Evolutionary conservation across 2,329 filamentous ascomycete species (phyloP).

Genomic region (Epichloe coenophiala): DNA sequence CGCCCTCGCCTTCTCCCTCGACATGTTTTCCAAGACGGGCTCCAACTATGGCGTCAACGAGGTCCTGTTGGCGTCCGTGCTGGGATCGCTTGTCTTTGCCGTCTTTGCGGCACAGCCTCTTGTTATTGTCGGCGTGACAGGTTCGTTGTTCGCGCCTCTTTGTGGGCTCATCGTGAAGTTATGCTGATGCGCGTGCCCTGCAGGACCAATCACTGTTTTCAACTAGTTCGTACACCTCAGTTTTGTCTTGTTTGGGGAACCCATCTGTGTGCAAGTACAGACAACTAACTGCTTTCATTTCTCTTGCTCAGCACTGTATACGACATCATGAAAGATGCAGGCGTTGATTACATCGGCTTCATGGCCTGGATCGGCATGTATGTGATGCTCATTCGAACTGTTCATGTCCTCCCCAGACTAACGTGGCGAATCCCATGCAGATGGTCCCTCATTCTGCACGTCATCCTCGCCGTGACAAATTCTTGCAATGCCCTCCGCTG

Average conservation of each 20-base stretch:
- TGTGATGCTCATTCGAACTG: slow-evolving; percentile 12
- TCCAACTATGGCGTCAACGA: slow-evolving; percentile 85
- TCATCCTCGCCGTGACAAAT: slow-evolving; percentile 71
- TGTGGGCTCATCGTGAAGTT: not conserved
- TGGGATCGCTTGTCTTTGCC: slow-evolving; percentile 71
- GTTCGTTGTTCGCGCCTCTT: slow-evolving; percentile 18
- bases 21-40: slow-evolving; percentile 84
- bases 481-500: slow-evolving; percentile 80
- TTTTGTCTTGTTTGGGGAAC: not conserved
- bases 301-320: slow-evolving; percentile 53
- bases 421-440: slow-evolving; percentile 21
- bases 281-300: not conserved
- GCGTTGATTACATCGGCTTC: slow-evolving; percentile 73
- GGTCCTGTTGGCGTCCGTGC: slow-evolving; percentile 71
- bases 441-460: slow-evolving; percentile 77
- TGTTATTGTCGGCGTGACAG: slow-evolving; percentile 83
- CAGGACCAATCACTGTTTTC: slow-evolving; percentile 80
- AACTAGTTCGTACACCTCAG: slow-evolving; percentile 49
- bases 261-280: no score
- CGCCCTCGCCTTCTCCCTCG: slow-evolving; percentile 75
- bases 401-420: not conserved
- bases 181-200: not conserved
- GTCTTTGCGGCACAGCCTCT: slow-evolving; percentile 71
- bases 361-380: slow-evolving; percentile 84
- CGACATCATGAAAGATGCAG: slow-evolving; percentile 67